Evolutionary conservation across 805 yeast genomes (phyloP).

Genomic region (Isabelozyma rhagii): DNA sequence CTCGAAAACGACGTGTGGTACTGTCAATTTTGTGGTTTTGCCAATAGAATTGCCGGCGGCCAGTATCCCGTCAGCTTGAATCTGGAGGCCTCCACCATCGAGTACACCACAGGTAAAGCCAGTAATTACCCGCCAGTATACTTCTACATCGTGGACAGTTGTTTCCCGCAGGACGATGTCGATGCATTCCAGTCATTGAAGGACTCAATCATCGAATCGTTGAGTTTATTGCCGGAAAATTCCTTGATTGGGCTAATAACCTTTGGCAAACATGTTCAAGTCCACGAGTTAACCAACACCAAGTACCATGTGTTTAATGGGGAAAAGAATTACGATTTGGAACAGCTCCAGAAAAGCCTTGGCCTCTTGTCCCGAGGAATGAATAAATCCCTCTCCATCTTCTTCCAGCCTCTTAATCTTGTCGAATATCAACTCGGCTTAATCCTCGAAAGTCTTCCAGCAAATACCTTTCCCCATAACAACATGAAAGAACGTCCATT

Average conservation of each 20-base stretch:
- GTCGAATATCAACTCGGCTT: slow-evolving; percentile 50
- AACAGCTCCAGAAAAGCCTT: slow-evolving; percentile 43
- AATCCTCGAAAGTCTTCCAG: slow-evolving; percentile 46
- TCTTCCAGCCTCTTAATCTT: slow-evolving; percentile 45
- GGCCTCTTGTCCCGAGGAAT: slow-evolving; percentile 35
- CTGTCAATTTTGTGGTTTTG: slow-evolving; percentile 54
- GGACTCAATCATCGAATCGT: slow-evolving; percentile 44
- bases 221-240: slow-evolving; percentile 51
- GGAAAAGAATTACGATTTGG: slow-evolving; percentile 44
- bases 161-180: slow-evolving; percentile 49
- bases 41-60: slow-evolving; percentile 38
- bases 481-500: slow-evolving; percentile 43
- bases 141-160: slow-evolving; percentile 56
- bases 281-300: slow-evolving; percentile 49
- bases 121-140: slow-evolving; percentile 47
- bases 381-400: slow-evolving; percentile 18
- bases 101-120: slow-evolving; percentile 41
- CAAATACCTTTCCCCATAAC: slow-evolving; percentile 48
- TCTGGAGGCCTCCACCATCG: slow-evolving; percentile 47
- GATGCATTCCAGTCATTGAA: slow-evolving; percentile 42
- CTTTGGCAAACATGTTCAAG: slow-evolving; percentile 57
- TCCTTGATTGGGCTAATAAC: slow-evolving; percentile 57
- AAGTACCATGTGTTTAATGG: slow-evolving; percentile 53
- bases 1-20: slow-evolving; percentile 43
- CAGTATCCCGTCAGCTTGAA: slow-evolving; percentile 31